A percentile compares a stretch with the other conserved stretches of the same genome.
Evolutionary conservation across 805 yeast species (phyloP).

Genomic region (Suhomyces sp.): DNA sequence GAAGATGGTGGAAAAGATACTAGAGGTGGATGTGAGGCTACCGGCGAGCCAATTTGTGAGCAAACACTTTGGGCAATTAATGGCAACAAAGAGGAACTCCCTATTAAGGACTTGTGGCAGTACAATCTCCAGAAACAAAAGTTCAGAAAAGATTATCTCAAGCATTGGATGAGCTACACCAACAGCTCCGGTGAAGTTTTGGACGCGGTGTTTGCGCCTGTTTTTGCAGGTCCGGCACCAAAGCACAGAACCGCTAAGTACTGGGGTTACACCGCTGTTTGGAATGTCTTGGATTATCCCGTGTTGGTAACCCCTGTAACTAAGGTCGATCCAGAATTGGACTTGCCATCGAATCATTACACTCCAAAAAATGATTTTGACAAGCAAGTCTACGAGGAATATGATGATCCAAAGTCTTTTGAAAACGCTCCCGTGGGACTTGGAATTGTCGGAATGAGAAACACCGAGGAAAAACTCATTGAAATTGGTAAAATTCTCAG

Average conservation of each 20-base stretch:
- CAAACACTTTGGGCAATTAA: constrained; percentile 6
- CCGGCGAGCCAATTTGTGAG: constrained; percentile 12
- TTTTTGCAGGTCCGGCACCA: constrained; percentile 15
- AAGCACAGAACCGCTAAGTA: constrained; percentile 18
- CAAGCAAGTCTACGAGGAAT: constrained; percentile 10
- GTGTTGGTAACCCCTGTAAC: constrained; percentile 13
- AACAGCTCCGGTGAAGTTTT: constrained; percentile 6
- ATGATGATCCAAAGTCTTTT: constrained; percentile 14
- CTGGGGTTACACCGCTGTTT: constrained; percentile 20
- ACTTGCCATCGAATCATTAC: constrained; percentile 11
- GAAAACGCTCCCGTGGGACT: constrained; percentile 16
- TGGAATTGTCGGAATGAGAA: constrained; percentile 17
- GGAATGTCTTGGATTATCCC: constrained; percentile 19
- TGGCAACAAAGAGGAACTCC: constrained; percentile 6
- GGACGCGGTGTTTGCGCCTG: constrained; percentile 18
- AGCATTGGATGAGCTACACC: constrained; percentile 11
- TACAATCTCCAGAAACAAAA: constrained; percentile 16
- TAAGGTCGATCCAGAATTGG: constrained; percentile 13
- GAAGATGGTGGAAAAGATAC: constrained; percentile 41
- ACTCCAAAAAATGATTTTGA: constrained; percentile 15
- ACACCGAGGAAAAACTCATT: constrained; percentile 18
- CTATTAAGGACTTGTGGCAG: constrained; percentile 14
- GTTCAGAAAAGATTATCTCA: constrained; percentile 16
- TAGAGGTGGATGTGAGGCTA: constrained; percentile 7
- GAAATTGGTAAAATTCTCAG: constrained; percentile 12